Percentiles rank a stretch among this genome's conserved stretches.
phyloP scores from a whole-genome alignment of 2,329 filamentous ascomycete genomes.

The Tolypocladium amazonense region DNA sequence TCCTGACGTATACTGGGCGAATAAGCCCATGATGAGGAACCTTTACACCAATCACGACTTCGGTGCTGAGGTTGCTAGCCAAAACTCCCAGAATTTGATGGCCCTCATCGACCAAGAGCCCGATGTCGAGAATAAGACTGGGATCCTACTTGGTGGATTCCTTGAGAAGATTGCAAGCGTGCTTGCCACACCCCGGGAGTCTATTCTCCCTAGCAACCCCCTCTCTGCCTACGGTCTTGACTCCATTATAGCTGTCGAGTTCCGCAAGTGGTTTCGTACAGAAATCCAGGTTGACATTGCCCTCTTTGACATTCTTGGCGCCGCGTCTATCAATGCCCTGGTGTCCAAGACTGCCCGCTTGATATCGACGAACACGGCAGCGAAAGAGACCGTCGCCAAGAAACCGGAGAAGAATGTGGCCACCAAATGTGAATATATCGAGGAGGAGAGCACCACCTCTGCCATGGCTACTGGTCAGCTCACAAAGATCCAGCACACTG shows the following conservation, averaged over 20 bases:
- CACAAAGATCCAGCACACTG: neutral
- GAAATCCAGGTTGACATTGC: neutral
- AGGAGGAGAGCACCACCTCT: neutral
- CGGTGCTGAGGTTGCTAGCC: neutral
- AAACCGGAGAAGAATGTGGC: neutral
- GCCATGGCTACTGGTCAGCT: neutral
- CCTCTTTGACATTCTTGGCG: neutral
- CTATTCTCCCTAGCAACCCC: neutral
- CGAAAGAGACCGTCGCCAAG: neutral
- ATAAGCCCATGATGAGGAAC: neutral
- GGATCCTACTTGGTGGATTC: neutral
- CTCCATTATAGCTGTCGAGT: neutral
- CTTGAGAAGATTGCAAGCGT: neutral
- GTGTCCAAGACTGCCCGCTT: neutral
- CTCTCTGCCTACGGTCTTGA: neutral
- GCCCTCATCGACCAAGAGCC: neutral
- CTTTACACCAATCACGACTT: neutral
- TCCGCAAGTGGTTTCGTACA: neutral
- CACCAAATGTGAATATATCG: neutral
- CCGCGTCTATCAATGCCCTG: neutral
- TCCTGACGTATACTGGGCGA: neutral
- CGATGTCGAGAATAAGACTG: neutral
- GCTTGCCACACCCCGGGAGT: neutral
- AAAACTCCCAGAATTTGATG: neutral
- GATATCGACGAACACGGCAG: neutral